Evolutionary conservation across 352 stramenopile genomes (phyloP).

Genomic region (Globisporangium recalcitrans): DNA sequence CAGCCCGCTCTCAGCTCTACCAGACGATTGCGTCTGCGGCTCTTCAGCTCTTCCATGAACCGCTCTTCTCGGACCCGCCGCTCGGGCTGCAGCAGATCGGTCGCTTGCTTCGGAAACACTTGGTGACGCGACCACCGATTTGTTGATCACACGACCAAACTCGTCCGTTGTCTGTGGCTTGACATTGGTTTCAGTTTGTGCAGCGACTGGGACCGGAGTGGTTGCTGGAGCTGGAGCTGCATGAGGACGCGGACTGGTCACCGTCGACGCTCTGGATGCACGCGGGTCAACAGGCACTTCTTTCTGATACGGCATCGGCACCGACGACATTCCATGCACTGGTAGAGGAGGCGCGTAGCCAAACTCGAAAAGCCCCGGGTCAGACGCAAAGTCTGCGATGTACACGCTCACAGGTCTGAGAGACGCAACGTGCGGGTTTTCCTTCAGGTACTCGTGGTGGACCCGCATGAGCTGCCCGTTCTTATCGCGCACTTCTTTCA

Average conservation of each 20-base stretch:
- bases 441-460: conserved; percentile 62
- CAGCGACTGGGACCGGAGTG: background rate
- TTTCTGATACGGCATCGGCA: conserved; percentile 48
- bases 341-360: conserved; percentile 72
- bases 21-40: background rate
- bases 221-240: background rate
- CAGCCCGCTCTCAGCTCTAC: background rate
- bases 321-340: conserved; percentile 37
- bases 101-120: conserved; percentile 1
- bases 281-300: conserved; percentile 23
- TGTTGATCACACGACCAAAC: conserved; percentile 42
- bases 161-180: conserved; percentile 27
- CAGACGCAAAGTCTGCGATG: conserved; percentile 36
- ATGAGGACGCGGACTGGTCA: background rate
- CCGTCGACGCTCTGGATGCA: background rate
- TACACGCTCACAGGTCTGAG: conserved; percentile 47
- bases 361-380: conserved; percentile 53
- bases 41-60: background rate
- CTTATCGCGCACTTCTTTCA: conserved; percentile 68
- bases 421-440: conserved; percentile 54
- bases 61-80: conserved; percentile 20
- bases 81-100: conserved; percentile 3
- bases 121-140: conserved; percentile 8
- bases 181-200: conserved; percentile 15
- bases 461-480: conserved; percentile 73